Base-by-base conservation (phyloP, 306 rosid species). In the Fragaria vesca region DNA sequence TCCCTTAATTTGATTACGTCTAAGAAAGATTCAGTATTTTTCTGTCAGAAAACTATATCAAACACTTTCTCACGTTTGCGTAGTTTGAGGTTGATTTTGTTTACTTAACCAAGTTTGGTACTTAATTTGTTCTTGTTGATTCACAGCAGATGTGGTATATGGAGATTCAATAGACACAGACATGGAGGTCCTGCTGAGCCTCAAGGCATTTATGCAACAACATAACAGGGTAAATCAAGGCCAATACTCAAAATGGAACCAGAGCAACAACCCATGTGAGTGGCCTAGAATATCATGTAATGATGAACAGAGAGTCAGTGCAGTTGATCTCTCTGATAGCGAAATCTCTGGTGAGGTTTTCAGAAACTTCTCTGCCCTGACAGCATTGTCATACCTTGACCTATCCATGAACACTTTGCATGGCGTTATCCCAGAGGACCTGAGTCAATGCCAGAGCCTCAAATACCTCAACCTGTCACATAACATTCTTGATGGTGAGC, bases 261-360 rank as follows among this genome's bases (percentile, higher is more conserved):
- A 18, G 9, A 82, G 52, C 79, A 67, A 84, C 2, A 74, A 71
- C 48, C 97, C 96, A 8, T 95, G 99, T 86, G 50, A 78, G 8
- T 95, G 99, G 99, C 32, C 1, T 0, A 97, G 97, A 71, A 85
- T 95, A 60, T 47, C 18, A 50, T 93, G 99, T 83, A 83, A 69
- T 57, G 20, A 52, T 6, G 69, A 6, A 6, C 9, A 40, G 43
- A 40, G 9, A 40, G 43, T 40, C 82, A 74, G 54, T 3, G 89
- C 91, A 54, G 97, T 95, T 50, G 83, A 84, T 69, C 91, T 95
- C 66, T 77, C 90, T 8, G 3, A 20, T 0, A 78, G 78, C 30
- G 36, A 79, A 32, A 87, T 92, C 69, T 71, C 86, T 7, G 97
- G 99, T 5, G 57, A 81, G 73, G 65, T 95, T 45, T 95, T 89